Conservation (phyloP, 2,329 filamentous ascomycete species). For the Pseudogymnoascus sp. region DNA sequence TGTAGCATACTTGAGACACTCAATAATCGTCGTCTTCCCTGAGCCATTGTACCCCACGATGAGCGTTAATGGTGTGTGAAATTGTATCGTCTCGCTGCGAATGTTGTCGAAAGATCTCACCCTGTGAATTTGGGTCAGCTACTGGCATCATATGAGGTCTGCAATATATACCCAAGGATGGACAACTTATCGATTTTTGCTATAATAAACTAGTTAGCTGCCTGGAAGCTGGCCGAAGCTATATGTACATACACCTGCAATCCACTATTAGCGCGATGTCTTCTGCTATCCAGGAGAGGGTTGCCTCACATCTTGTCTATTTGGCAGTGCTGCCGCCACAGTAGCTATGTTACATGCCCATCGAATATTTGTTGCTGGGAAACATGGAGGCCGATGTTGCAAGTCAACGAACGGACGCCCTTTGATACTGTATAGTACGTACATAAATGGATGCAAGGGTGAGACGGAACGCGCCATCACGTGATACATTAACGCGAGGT, state of each 20-base stretch:
- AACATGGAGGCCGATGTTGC: background rate
- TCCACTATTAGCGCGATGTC: background rate
- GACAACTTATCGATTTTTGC: slow-evolving; percentile 85
- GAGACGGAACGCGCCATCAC: background rate
- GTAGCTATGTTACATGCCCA: slow-evolving; percentile 1
- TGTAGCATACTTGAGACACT: slow-evolving; percentile 96
- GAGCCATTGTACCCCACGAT: slow-evolving; percentile 98
- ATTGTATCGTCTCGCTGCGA: slow-evolving; percentile 70
- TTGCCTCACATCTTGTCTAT: background rate
- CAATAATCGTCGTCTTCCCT: slow-evolving; percentile 97
- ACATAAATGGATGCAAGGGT: slow-evolving; percentile 5
- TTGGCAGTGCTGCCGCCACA: slow-evolving; percentile 1
- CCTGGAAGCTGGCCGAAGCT: background rate
- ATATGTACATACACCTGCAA: slow-evolving; percentile 4
- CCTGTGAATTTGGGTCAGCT: slow-evolving; percentile 30
- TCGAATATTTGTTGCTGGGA: background rate
- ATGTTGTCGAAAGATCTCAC: slow-evolving; percentile 79
- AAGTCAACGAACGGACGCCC: background rate
- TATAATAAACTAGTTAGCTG: slow-evolving; percentile 34
- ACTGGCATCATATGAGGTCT: background rate
- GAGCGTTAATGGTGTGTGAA: slow-evolving; percentile 83
- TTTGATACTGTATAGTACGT: background rate
- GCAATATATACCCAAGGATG: slow-evolving; percentile 43
- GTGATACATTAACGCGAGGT: background rate
- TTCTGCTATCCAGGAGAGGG: background rate